phyloP scores from a whole-genome alignment of 345 rosid species.

The Odontarrhena argentea region DNA sequence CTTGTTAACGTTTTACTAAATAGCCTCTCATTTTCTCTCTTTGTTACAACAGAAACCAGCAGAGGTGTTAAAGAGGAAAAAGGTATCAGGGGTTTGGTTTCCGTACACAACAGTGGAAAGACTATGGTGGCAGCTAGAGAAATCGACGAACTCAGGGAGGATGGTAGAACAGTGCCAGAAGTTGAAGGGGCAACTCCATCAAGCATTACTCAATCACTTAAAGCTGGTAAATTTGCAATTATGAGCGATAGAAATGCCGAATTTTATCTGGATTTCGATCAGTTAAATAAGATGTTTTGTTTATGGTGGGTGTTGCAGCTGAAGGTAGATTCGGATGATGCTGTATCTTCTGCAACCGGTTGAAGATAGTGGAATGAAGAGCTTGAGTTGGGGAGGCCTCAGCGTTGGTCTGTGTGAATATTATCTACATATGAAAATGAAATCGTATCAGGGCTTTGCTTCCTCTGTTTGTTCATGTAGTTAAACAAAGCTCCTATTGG shows the following conservation, averaged over 20 bases:
- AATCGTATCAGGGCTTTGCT: constrained; percentile 1
- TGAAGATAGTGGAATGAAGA: constrained; percentile 16
- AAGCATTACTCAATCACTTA: constrained; percentile 71
- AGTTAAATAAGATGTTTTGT: constrained; percentile 8
- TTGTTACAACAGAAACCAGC: constrained; percentile 65
- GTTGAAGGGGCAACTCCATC: constrained; percentile 65
- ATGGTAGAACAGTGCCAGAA: constrained; percentile 75
- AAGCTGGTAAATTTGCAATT: constrained; percentile 55
- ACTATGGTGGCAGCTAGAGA: constrained; percentile 81
- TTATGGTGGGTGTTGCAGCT: constrained; percentile 49
- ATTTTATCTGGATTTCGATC: background rate
- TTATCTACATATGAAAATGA: background rate
- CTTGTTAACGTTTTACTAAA: constrained; percentile 1
- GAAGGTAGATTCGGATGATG: constrained; percentile 80
- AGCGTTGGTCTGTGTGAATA: constrained; percentile 30
- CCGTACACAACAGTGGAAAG: constrained; percentile 75
- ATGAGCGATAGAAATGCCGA: background rate
- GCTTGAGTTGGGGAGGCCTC: background rate
- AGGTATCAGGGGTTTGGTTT: constrained; percentile 75
- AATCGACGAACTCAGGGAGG: constrained; percentile 53
- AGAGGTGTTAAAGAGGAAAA: constrained; percentile 68
- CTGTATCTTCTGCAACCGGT: constrained; percentile 37
- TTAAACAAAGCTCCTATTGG: constrained; percentile 15
- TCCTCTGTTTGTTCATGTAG: constrained; percentile 9
- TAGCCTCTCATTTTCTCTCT: background rate